A percentile compares a stretch with the other conserved stretches of the same genome.
These are phyloP conservation scores for Escallonia herrerae DNA, from an alignment of 129 eudicot genomes.

Conservation along the genomic window DNA sequence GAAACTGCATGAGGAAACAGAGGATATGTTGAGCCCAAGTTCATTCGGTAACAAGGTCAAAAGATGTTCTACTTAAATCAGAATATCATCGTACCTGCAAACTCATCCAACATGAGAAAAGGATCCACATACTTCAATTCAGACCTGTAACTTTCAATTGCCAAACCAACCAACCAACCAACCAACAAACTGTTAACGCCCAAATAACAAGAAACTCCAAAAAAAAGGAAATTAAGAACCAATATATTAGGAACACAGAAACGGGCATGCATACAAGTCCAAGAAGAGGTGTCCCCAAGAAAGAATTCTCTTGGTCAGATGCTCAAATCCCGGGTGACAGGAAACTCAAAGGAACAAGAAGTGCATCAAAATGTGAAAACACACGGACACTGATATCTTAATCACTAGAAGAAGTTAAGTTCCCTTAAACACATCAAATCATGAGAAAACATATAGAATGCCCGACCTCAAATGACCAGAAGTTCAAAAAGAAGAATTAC, in stretches of 20 bases:
- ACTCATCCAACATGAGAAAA: slow-evolving; percentile 86
- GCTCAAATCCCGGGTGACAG: background rate
- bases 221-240: background rate
- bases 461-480: background rate
- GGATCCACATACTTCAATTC: slow-evolving; percentile 85
- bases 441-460: background rate
- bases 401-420: too few relatives aligned
- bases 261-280: background rate
- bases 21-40: background rate
- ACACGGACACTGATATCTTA: too few relatives aligned
- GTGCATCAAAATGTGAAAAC: too few relatives aligned
- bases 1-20: slow-evolving; percentile 39
- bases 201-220: background rate
- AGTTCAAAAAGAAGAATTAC: slow-evolving; percentile 3
- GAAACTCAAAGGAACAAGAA: background rate
- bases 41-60: too few relatives aligned
- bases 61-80: too few relatives aligned
- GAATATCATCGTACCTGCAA: slow-evolving; percentile 38
- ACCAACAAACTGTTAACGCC: background rate
- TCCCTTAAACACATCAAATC: background rate
- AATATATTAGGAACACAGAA: slow-evolving; percentile 3
- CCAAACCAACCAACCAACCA: background rate
- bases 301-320: background rate
- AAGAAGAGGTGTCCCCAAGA: background rate
- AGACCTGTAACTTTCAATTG: slow-evolving; percentile 29